Base-by-base conservation (phyloP, 73 alveolate species). In the Stentor roeselii region DNA sequence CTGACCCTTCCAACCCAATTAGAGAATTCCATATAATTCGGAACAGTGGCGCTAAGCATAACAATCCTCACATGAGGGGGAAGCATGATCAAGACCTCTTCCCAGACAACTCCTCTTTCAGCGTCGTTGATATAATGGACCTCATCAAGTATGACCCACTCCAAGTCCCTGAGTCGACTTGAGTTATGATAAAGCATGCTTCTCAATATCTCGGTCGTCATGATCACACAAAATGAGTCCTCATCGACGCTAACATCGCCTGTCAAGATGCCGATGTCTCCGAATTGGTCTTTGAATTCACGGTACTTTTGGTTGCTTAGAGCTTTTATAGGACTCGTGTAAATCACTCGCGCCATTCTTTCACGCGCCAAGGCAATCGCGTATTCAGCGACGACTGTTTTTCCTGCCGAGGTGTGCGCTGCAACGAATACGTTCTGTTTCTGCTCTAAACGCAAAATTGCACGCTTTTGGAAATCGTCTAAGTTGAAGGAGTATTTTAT, bases 71-170 rank as follows among this genome's bases (percentile, higher is more conserved):
- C 92, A 78, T 86, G 85, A 36, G 80, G 95, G 2, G 99, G 99
- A 40, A 97, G 88, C 90, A 97, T 91, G 82, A 97, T 93, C 78
- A 98, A 89, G 40, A 95, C 93, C 82, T 98, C 99, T 87, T 98
- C 99, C 99, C 99, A 98, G 3, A 97, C 99, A 86, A 88, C 95
- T 3, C 99, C 99, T 87, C 99, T 87, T 74, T 97, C 99, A 58
- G 90, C 78, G 82, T 98, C 99, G 80, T 97, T 95, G 34, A 98
- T 93, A 84, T 97, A 97, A 91, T 98, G 99, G 11, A 97, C 89
- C 42, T 87, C 92, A 92, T 96, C 99, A 88, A 96, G 94, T 77
- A 96, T 93, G 32, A 96, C 99, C 96, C 98, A 92, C 80, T 92
- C 95, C n/a, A 92, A 90, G 76, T 88, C 93, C 36, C 90, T 84